These are phyloP conservation scores for Annulohypoxylon maeteangense DNA, from an alignment of 495 filamentous ascomycete species.

Conservation along the genomic window DNA sequence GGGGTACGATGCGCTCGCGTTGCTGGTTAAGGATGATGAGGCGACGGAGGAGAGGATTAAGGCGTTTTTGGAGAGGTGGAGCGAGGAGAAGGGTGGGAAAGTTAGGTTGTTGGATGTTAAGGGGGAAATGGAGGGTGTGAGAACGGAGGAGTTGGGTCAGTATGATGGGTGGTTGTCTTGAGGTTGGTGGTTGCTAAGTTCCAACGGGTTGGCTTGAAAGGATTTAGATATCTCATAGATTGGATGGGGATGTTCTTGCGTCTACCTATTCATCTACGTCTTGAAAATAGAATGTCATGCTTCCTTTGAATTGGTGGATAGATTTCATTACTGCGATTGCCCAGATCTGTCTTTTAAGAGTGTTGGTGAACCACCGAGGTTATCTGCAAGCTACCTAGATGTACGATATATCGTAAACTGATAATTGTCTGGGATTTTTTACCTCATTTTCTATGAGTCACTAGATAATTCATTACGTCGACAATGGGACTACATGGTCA, in stretches of 20 bases:
- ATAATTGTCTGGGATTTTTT: too few species aligned
- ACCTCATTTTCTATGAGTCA: too few species aligned
- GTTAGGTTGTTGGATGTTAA: conserved; percentile 82
- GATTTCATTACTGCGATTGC: background rate
- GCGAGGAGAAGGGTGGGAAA: conserved; percentile 70
- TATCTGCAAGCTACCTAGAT: too few species aligned
- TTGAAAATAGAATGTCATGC: background rate
- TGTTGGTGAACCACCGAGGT: too few species aligned
- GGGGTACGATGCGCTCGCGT: conserved; percentile 88
- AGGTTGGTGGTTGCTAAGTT: background rate
- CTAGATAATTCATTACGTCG: too few species aligned
- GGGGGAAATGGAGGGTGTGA: conserved; percentile 88
- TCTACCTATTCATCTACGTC: background rate
- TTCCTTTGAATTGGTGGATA: background rate
- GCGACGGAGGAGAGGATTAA: conserved; percentile 71
- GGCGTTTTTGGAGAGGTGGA: conserved; percentile 72
- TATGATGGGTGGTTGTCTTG: conserved; percentile 72
- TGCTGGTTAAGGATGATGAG: conserved; percentile 80
- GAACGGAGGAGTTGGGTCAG: conserved; percentile 67
- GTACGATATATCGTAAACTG: too few species aligned
- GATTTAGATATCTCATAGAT: background rate
- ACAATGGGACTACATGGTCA: too few species aligned
- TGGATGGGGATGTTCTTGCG: background rate
- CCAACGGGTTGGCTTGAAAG: background rate
- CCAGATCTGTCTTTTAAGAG: too few species aligned